Base-by-base conservation (phyloP, 768 basidiomycete genomes). In the Amanita exitialis region DNA sequence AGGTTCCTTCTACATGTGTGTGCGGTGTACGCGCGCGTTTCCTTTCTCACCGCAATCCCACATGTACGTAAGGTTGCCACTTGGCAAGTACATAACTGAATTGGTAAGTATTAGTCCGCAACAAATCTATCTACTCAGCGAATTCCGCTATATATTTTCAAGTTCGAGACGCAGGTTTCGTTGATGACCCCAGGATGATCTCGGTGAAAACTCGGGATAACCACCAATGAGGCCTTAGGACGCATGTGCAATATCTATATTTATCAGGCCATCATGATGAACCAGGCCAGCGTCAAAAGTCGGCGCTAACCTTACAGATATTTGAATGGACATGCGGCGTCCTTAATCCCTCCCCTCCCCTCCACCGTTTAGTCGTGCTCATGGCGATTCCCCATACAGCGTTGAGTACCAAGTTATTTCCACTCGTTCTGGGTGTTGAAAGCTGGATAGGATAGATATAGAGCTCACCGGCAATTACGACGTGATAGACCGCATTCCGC, bases 401-500 rank as follows among this genome's bases (percentile, higher is more conserved):
- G 43, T 44, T 44, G 43, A 44, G 43, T 44, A 16, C 18, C 12
- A n/a, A 16, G 25, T 15, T 27, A 10, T 28, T 27, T 27, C 25
- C 9, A 4, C 7, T 43, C 25, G 13, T 16, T 16, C n/a, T 10
- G 6, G 20, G 27, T 44, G 8, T 15, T 44, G 27, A 44, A 28
- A n/a, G 6, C 28, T 16, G 8, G 42, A 43, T 25, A 43, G 42
- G 21, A n/a, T 44, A 28, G 36, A 38, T 9, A 37, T 38, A 6
- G 47, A 38, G 3, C 34, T 48, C 9, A 35, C 32, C 23, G 47
- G 21, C 36, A 27, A 38, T 8, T 25, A 48, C 20, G 21, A 10
- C 4, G 21, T 38, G 25, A 13, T 38, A 12, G 35, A 27, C 21
- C 42, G 42, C 32, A 36, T 69, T 36, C 61, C 65, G 4, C 60